A percentile compares a stretch with the other conserved stretches of the same genome.
Evolutionary conservation across 2,329 filamentous ascomycete genomes (phyloP).

Genomic region (Colletotrichum gigasporum): DNA sequence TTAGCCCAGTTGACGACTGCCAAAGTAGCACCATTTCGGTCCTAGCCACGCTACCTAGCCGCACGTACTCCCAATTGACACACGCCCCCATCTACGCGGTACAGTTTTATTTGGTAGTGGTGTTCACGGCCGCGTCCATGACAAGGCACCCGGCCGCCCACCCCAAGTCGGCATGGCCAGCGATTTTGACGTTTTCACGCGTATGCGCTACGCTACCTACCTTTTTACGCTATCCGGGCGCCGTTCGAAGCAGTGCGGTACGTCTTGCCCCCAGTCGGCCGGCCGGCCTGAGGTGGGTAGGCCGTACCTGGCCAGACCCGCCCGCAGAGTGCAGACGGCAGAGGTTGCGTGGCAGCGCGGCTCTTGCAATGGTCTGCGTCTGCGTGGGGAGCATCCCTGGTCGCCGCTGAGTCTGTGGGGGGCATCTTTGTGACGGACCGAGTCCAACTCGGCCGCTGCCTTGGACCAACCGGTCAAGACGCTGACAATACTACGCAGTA

Average conservation of each 20-base stretch:
- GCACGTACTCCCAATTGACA: neutral
- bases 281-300: neutral
- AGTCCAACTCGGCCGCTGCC: neutral
- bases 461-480: neutral
- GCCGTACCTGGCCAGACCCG: neutral
- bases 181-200: neutral
- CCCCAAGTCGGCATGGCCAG: neutral
- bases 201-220: too few species aligned
- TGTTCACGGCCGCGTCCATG: too few species aligned
- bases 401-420: neutral
- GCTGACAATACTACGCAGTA: neutral
- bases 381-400: neutral
- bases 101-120: too few species aligned
- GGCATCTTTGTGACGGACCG: neutral
- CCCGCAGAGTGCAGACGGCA: neutral
- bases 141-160: too few species aligned
- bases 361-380: conserved; percentile 10
- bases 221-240: too few species aligned
- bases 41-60: neutral
- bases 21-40: neutral
- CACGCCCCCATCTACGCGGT: neutral
- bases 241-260: too few species aligned
- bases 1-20: neutral
- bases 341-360: conserved; percentile 8
- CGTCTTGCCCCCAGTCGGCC: neutral